These are phyloP conservation scores for Sclerospora graminicola DNA, from an alignment of 352 stramenopile genomes.

Conservation along the genomic window DNA sequence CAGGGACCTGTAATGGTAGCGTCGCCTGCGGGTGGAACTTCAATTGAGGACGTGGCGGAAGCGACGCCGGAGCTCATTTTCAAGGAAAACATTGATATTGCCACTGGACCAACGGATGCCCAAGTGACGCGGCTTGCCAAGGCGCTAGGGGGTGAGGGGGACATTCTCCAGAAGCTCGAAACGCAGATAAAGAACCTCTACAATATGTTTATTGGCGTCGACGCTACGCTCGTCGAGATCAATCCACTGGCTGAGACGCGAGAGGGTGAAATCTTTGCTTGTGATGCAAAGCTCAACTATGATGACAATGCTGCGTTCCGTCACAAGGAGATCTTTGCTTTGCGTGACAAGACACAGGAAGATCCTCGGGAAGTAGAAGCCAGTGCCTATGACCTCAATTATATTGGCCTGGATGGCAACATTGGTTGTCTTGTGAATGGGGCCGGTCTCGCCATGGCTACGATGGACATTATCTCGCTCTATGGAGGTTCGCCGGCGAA, in stretches of 20 bases:
- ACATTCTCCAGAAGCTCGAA: constrained; percentile 50
- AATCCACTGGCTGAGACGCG: constrained; percentile 97
- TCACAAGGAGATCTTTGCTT: constrained; percentile 90
- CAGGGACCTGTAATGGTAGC: constrained; percentile 94
- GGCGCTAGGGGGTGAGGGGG: constrained; percentile 55
- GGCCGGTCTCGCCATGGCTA: constrained; percentile 97
- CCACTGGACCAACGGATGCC: constrained; percentile 78
- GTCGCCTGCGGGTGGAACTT: constrained; percentile 89
- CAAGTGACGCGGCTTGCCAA: constrained; percentile 67
- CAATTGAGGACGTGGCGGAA: constrained; percentile 95
- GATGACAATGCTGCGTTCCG: constrained; percentile 97
- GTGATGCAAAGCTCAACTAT: constrained; percentile 98
- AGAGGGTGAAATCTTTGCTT: constrained; percentile 91
- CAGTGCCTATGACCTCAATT: constrained; percentile 95
- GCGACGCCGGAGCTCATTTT: constrained; percentile 90
- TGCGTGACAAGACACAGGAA: constrained; percentile 89
- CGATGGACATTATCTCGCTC: constrained; percentile 99
- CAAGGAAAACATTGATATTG: constrained; percentile 93
- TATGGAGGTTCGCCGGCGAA: constrained; percentile 96
- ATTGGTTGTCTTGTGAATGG: constrained; percentile 99
- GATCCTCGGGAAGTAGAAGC: constrained; percentile 93
- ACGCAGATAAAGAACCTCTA: constrained; percentile 87
- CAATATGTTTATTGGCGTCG: constrained; percentile 92
- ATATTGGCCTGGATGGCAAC: constrained; percentile 98
- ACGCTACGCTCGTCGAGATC: constrained; percentile 97